A percentile compares a stretch with the other conserved stretches of the same genome.
Conservation (phyloP, 495 filamentous ascomycete species). For the Hypoxylon fragiforme region DNA sequence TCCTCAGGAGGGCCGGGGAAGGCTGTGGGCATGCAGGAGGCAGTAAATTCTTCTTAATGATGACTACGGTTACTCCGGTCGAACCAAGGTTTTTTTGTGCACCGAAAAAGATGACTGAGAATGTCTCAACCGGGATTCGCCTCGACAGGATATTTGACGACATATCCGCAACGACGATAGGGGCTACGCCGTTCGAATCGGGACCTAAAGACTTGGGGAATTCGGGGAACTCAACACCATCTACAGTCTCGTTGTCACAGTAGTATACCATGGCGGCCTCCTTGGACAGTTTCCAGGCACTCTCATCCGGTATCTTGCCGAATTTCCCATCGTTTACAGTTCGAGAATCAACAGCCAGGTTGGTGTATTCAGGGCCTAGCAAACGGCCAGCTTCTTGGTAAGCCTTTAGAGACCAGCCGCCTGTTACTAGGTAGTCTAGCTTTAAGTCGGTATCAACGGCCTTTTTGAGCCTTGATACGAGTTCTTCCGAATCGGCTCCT, state of each 20-base stretch:
- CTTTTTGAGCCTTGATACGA: slow-evolving; percentile 63
- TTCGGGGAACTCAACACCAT: slow-evolving; percentile 88
- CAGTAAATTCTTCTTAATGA: neutral
- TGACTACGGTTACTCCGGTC: neutral
- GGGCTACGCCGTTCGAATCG: neutral
- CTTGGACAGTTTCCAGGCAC: slow-evolving; percentile 74
- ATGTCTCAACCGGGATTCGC: neutral
- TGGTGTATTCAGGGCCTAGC: slow-evolving; percentile 75
- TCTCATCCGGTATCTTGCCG: slow-evolving; percentile 75
- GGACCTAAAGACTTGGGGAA: slow-evolving; percentile 57
- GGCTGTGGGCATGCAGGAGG: neutral
- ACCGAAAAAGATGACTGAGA: neutral
- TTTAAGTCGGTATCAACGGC: slow-evolving; percentile 68
- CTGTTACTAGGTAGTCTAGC: slow-evolving; percentile 89
- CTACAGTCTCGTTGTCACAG: slow-evolving; percentile 93
- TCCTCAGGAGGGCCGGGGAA: neutral
- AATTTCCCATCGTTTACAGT: slow-evolving; percentile 81
- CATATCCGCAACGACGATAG: neutral
- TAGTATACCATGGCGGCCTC: slow-evolving; percentile 85
- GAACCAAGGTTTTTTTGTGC: neutral
- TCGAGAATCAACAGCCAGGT: slow-evolving; percentile 73
- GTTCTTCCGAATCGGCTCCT: slow-evolving; percentile 58
- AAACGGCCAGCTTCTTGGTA: slow-evolving; percentile 79
- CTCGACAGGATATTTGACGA: neutral
- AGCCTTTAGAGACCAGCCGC: slow-evolving; percentile 93